Conservation (phyloP, 805 yeast genomes). For the Wickerhamomyces strasburgensis region DNA sequence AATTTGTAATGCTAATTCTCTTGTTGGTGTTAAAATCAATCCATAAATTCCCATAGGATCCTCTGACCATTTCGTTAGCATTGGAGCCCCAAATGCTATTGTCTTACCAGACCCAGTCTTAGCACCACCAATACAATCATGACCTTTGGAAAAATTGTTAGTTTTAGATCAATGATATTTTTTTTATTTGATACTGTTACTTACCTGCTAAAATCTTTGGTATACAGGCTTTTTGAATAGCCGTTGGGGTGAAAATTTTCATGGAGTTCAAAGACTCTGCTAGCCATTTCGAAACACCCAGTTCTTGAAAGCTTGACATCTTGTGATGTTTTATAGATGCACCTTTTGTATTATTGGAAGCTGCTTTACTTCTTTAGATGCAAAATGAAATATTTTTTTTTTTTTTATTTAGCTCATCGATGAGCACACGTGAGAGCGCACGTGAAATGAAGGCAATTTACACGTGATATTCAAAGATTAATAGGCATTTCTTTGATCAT, state of each 20-base stretch:
- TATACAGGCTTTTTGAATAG: conserved; percentile 83
- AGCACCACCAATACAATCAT: conserved; percentile 97
- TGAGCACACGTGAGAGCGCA: background rate
- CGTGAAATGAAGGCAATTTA: too few species aligned
- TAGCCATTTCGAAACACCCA: conserved; percentile 88
- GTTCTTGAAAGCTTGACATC: conserved; percentile 38
- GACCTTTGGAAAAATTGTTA: conserved; percentile 30
- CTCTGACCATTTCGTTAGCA: conserved; percentile 89
- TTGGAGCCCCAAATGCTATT: conserved; percentile 96
- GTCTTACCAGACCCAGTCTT: conserved; percentile 98
- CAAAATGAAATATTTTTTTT: too few species aligned
- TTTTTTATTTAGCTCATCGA: background rate
- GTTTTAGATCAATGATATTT: background rate
- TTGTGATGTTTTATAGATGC: too few species aligned
- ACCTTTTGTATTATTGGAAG: too few species aligned
- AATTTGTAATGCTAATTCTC: conserved; percentile 93
- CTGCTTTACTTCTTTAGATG: too few species aligned
- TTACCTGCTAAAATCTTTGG: conserved; percentile 70
- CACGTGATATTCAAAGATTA: too few species aligned
- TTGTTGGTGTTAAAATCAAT: conserved; percentile 79
- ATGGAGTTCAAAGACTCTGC: conserved; percentile 73
- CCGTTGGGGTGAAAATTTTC: conserved; percentile 80
- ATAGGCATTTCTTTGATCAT: too few species aligned
- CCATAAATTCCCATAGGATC: conserved; percentile 95
- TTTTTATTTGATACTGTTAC: conserved; percentile 1